These are phyloP conservation scores for Backusella liffmaniae DNA, from an alignment of 192 early-diverging fungal genomes.

Conservation along the genomic window DNA sequence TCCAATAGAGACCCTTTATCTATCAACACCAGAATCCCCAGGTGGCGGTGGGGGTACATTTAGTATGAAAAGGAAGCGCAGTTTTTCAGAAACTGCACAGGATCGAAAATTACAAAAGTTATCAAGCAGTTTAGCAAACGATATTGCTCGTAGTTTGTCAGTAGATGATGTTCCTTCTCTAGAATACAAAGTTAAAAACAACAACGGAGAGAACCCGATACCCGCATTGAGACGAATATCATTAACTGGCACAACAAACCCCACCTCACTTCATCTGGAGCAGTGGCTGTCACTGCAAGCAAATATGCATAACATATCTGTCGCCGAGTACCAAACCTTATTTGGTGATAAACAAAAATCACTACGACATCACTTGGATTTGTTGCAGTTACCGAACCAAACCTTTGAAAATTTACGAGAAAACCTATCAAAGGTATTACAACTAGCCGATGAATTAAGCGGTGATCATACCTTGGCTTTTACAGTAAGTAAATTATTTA, in stretches of 20 bases:
- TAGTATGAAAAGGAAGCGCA: conserved; percentile 32
- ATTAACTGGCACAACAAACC: conserved; percentile 7
- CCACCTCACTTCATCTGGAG: background rate
- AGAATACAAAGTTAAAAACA: background rate
- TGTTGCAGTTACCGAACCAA: conserved; percentile 14
- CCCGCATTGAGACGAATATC: conserved; percentile 30
- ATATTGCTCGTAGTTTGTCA: conserved; percentile 36
- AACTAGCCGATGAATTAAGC: conserved; percentile 24
- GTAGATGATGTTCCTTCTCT: conserved; percentile 13
- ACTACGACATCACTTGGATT: conserved; percentile 6
- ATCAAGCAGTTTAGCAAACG: conserved; percentile 30
- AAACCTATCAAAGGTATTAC: conserved; percentile 10
- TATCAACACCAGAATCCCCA: conserved; percentile 6
- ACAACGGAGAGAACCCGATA: conserved; percentile 2
- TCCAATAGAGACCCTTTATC: background rate
- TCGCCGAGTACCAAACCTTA: background rate
- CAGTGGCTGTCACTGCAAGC: conserved; percentile 23
- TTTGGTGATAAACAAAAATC: conserved; percentile 21
- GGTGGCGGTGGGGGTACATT: background rate
- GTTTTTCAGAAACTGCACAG: conserved; percentile 28
- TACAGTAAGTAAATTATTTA: conserved; percentile 9
- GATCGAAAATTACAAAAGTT: conserved; percentile 34
- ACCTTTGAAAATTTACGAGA: conserved; percentile 11
- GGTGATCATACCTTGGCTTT: conserved; percentile 21
- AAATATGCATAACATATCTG: background rate